A percentile compares a stretch with the other conserved stretches of the same genome.
Evolutionary conservation across 768 basidiomycete genomes (phyloP).

Genomic region (Tricholoma bakamatsutake): DNA sequence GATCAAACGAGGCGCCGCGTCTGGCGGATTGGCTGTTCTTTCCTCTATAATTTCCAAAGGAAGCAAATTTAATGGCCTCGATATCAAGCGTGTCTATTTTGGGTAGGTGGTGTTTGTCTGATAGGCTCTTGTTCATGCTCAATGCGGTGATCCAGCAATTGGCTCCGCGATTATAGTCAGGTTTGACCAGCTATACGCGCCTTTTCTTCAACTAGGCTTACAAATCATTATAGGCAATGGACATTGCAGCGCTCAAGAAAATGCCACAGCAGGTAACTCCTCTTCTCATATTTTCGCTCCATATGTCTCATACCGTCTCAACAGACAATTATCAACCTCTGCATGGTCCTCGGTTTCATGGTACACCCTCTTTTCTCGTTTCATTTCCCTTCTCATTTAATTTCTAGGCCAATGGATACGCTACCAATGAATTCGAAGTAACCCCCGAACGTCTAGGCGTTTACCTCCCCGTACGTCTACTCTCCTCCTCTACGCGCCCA

Average conservation of each 20-base stretch:
- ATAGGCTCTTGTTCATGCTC: neutral
- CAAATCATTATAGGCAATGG: constrained; percentile 55
- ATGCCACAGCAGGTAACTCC: constrained; percentile 58
- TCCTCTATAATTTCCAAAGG: constrained; percentile 53
- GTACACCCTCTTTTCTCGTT: constrained; percentile 29
- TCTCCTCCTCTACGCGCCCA: neutral
- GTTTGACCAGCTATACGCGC: constrained; percentile 21
- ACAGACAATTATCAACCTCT: constrained; percentile 81
- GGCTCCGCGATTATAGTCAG: constrained; percentile 87
- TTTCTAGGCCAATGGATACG: constrained; percentile 71
- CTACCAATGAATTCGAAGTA: constrained; percentile 81
- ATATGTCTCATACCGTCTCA: neutral
- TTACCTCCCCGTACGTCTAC: constrained; percentile 65
- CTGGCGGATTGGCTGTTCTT: constrained; percentile 53
- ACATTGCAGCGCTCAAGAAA: constrained; percentile 76
- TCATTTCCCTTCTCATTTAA: neutral
- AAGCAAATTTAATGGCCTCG: constrained; percentile 71
- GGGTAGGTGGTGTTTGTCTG: constrained; percentile 39
- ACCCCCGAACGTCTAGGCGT: constrained; percentile 75
- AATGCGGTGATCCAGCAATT: constrained; percentile 45
- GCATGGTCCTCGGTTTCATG: constrained; percentile 89
- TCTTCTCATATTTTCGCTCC: neutral
- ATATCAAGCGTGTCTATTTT: constrained; percentile 82
- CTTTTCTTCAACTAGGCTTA: too few species aligned
- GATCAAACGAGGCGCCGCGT: constrained; percentile 37